Base-by-base conservation (phyloP, 345 rosid genomes). In the Sisymbrium altissimum region DNA sequence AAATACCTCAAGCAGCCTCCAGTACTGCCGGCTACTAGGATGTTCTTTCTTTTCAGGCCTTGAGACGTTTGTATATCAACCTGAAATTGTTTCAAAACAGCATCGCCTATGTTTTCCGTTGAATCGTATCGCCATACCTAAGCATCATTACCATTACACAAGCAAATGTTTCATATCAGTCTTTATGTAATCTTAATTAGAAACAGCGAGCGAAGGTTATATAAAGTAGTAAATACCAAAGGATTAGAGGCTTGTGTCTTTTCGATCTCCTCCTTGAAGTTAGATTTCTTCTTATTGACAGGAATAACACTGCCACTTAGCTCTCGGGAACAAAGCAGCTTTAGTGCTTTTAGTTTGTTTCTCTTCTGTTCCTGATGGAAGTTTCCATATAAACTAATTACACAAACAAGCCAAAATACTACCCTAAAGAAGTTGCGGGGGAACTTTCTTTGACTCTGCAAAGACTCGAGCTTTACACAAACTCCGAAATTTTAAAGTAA, bases 281-380 rank as follows among this genome's bases (percentile, higher is more conserved):
- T 84, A 69, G 70, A 73, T 74, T 75, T 83, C 66, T 84, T 74
- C 65, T 78, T 81, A 55, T 45, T 46, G 41, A 71, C 55, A 67
- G 75, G 33, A 56, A 86, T 68, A 52, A 68, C 41, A 70, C 78
- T 75, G 36, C 97, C 89, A 57, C 79, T 81, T 73, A 94, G 71
- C 84, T 89, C 97, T 77, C 97, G 85, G 8, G 65, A 74, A 76
- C 76, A 79, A 60, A 94, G 82, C 53, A 94, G 89, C 74, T 71
- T 76, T 58, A 81, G 57, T 39, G 83, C 72, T 75, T 71, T 72
- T 65, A 64, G 73, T 41, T 75, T 65, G 18, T 62, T 58, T 17
- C 79, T 72, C 74, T 66, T 48, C 53, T 72, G 80, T 40, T 70
- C 76, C 80, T 71, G 76, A 30, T 76, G 19, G 19, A 5, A 48